Conservation (phyloP, 805 yeast species). For the Saturnispora silvae region DNA sequence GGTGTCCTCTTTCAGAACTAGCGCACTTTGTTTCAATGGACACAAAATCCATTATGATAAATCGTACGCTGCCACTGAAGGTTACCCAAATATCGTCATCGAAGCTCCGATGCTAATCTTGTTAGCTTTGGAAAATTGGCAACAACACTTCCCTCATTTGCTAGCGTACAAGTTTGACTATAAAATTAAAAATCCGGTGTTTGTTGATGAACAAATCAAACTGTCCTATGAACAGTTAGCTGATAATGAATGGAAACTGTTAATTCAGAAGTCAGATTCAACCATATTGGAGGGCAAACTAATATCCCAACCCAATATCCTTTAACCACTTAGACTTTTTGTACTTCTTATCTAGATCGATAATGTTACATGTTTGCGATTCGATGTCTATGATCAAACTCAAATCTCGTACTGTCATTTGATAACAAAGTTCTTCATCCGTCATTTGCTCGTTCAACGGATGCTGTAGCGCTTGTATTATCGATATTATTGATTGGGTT, state of each 20-base stretch:
- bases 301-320: too few relatives aligned
- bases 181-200: conserved; percentile 40
- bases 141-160: conserved; percentile 1
- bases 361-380: conserved; percentile 19
- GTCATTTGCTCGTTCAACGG: conserved; percentile 23
- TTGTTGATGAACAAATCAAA: conserved; percentile 29
- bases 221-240: conserved; percentile 15
- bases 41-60: conserved; percentile 75
- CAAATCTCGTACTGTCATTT: conserved; percentile 45
- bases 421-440: conserved; percentile 33
- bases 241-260: too few relatives aligned
- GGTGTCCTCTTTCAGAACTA: conserved; percentile 46
- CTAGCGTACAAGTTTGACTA: conserved; percentile 31
- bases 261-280: too few relatives aligned
- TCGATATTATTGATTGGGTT: conserved; percentile 12
- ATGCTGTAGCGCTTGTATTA: conserved; percentile 25
- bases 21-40: conserved; percentile 70
- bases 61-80: conserved; percentile 46
- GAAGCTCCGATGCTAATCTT: conserved; percentile 79
- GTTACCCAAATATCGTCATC: conserved; percentile 49
- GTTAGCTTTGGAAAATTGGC: conserved; percentile 40
- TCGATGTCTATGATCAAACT: conserved; percentile 36
- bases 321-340: too few relatives aligned
- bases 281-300: conserved; percentile 16
- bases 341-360: conserved; percentile 46